Conservation (phyloP, 176 grass and related monocot genomes). For the Rhynchospora breviuscula region DNA sequence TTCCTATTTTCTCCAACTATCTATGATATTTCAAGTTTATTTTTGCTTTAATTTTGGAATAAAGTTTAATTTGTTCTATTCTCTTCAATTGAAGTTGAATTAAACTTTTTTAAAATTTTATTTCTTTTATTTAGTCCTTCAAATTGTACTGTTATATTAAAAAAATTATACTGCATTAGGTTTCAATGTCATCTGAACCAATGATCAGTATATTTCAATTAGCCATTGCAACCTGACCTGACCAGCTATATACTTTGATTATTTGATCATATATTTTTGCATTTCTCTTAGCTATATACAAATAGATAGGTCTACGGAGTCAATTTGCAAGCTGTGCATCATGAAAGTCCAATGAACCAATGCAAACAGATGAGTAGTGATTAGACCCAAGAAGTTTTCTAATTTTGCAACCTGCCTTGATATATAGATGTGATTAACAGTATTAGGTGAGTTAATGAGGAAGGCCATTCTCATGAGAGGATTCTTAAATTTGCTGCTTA, state of each 20-base stretch:
- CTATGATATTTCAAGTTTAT: too few species aligned
- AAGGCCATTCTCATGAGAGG: slow-evolving; percentile 74
- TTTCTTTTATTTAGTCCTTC: too few species aligned
- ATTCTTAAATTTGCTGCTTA: slow-evolving; percentile 82
- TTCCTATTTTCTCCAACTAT: too few species aligned
- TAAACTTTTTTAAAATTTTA: too few species aligned
- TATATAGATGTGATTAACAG: slow-evolving; percentile 71
- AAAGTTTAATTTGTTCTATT: too few species aligned
- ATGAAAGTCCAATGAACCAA: neutral
- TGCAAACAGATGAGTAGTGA: neutral
- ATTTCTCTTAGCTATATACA: neutral
- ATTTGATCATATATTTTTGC: too few species aligned
- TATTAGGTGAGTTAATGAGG: slow-evolving; percentile 71
- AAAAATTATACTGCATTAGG: too few species aligned
- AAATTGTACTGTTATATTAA: too few species aligned
- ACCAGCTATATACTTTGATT: too few species aligned
- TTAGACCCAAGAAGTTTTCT: slow-evolving; percentile 23
- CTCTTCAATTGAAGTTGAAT: too few species aligned
- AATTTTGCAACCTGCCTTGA: neutral
- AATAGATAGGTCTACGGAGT: neutral
- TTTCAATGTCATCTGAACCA: too few species aligned
- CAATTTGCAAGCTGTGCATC: neutral
- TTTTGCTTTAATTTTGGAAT: too few species aligned
- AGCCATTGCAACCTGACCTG: neutral
- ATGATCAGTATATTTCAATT: neutral